Base-by-base conservation (phyloP, 2,329 filamentous ascomycete genomes). In the Penicillium sp. region DNA sequence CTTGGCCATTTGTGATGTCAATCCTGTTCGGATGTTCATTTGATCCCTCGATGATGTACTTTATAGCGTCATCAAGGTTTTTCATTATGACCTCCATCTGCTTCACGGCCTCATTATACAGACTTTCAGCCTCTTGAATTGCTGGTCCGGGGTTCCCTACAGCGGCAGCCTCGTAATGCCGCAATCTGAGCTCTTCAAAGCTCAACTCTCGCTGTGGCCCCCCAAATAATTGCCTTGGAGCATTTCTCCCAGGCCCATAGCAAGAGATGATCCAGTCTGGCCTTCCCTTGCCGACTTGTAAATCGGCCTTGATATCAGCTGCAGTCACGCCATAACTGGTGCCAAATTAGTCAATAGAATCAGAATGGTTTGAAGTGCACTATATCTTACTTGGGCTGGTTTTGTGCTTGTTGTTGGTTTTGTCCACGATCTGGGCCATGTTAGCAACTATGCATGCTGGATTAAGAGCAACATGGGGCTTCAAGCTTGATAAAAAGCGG, bases 221-320 rank as follows among this genome's bases (percentile, higher is more conserved):
- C 56, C 92, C 92, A 70, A 97, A 93, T 1, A 97, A 83, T 76
- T 97, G 92, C 19, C 87, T 87, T 0, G 93, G 93, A 1, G 90
- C 87, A 69, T 93, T 86, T 70, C 82, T 85, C 4, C 90, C 90
- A 0, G 93, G 93, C 0, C 89, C 91, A 76, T 97, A 98, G 23
- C 90, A 85, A 1, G 93, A 97, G 26, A 97, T 84, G 5, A 95
- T 89, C 91, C 93, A 98, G 82, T 86, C 80, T 19, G 94, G 94
- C 8, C 85, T 84, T 63, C 95, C 91, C 23, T 83, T 82, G 6
- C 76, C 76, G 23, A 69, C 65, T 0, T 83, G 86, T 50, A 96
- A 82, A 72, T 96, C 92, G 57, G 79, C 78, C 63, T 84, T 83
- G 68, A 96, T 89, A 2, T 78, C 79, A 0, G 86, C 85, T 47